Evolutionary conservation across 805 yeast genomes (phyloP).

Genomic region (Yarrowia deformans): DNA sequence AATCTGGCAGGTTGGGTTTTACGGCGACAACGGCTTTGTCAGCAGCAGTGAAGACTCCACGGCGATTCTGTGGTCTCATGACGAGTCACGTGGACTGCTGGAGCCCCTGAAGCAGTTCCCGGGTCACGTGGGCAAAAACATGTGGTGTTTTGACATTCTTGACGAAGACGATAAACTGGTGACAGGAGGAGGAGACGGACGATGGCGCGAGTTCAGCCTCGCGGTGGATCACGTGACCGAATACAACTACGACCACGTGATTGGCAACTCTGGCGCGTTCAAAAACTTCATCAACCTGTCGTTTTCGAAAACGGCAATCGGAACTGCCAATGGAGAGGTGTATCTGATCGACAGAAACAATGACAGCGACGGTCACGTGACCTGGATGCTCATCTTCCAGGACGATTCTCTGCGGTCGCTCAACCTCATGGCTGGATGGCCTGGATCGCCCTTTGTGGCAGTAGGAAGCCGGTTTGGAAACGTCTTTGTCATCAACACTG

Average conservation of each 20-base stretch:
- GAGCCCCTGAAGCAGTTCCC: constrained; percentile 60
- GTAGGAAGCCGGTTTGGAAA: constrained; percentile 23
- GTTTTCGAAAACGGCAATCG: constrained; percentile 3
- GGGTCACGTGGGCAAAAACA: constrained; percentile 82
- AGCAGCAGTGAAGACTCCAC: constrained; percentile 90
- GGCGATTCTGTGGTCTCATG: constrained; percentile 75
- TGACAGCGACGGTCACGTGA: neutral
- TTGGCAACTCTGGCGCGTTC: constrained; percentile 59
- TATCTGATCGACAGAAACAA: neutral
- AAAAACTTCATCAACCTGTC: constrained; percentile 65
- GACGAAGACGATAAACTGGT: constrained; percentile 62
- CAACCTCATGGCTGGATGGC: constrained; percentile 31
- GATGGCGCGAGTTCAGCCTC: constrained; percentile 65
- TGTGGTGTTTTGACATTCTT: constrained; percentile 77
- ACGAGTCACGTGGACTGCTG: constrained; percentile 47
- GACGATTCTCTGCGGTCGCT: constrained; percentile 3
- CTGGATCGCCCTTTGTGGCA: neutral
- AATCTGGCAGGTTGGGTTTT: constrained; percentile 82
- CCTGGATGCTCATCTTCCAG: constrained; percentile 7
- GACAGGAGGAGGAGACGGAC: constrained; percentile 87
- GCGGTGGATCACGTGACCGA: constrained; percentile 48
- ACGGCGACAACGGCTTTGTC: constrained; percentile 54
- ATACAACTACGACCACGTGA: neutral
- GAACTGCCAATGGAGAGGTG: constrained; percentile 24
- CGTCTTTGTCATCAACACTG: constrained; percentile 22